These are phyloP conservation scores for Kokia cookei DNA, from an alignment of 441 rosid species.

Conservation along the genomic window DNA sequence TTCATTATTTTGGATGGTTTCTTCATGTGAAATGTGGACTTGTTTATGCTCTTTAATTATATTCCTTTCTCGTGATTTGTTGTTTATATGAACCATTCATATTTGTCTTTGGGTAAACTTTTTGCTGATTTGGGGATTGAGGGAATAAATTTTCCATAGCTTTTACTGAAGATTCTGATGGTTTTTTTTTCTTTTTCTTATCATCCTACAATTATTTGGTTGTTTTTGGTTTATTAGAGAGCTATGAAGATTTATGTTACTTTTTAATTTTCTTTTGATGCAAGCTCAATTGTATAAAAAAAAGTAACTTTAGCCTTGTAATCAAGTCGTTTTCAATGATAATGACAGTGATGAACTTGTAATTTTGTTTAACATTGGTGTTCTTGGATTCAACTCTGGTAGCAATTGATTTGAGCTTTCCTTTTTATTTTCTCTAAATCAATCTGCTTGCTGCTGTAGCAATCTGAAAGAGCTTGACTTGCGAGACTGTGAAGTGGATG, in stretches of 20 bases:
- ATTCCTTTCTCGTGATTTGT: conserved; percentile 11
- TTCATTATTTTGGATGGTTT: conserved; percentile 16
- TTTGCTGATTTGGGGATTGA: neutral
- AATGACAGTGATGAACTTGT: neutral
- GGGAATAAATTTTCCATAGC: neutral
- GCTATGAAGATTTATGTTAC: neutral
- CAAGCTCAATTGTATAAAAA: neutral
- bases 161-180: neutral
- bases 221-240: neutral
- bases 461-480: conserved; percentile 73
- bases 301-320: conserved; percentile 8
- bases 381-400: neutral
- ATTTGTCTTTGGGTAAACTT: conserved; percentile 1
- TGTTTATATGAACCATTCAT: neutral
- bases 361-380: neutral
- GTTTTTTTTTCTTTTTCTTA: neutral
- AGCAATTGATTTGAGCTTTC: neutral
- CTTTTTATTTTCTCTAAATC: neutral
- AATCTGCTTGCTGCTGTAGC: conserved; percentile 31
- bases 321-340: conserved; percentile 18
- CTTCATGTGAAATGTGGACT: conserved; percentile 18
- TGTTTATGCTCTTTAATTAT: conserved; percentile 11
- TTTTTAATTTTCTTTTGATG: neutral
- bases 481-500: conserved; percentile 83
- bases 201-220: neutral